Evolutionary conservation across 331 rosid genomes (phyloP), one percentile per base, ranked within the genome.

Genomic region (Rhamnella rubrinervis): DNA sequence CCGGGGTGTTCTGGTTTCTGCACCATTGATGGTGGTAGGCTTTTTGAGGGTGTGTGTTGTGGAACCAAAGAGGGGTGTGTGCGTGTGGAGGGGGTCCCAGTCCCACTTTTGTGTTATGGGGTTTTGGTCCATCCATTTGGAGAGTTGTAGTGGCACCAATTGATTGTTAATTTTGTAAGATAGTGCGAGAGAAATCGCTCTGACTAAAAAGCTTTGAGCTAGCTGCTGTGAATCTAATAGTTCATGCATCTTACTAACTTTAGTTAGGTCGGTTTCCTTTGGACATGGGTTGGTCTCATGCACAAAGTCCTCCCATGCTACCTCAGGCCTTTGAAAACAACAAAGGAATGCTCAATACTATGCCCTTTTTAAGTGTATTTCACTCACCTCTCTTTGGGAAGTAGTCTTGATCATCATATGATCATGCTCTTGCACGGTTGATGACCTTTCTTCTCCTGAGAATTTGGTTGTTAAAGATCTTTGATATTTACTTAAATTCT

Each of bases 11-110:
- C 13, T 44, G 49, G 49, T 51, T 37, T 59, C 4, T 50, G 79
- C 72, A 80, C 96, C 93, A 65, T 82, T 31, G 87, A 90, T 78
- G 85, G 93, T 87, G 92, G 74, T 69, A 65, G 62, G 50, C 56
- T 79, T 47, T 61, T 26, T 1, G 31, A 26, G 75, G 67, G 62
- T 79, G 41, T 14, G 66, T 17, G 68, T 59, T 61, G 64, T 53
- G 20, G 67, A 41, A 17, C 64, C 68, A 41, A 0, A 70, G 4
- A 31, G 35, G 35, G 5, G 35, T 26, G 31, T 2, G 23, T 2
- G 31, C 2, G 35, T 31, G 35, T 4, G 5, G 35, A 6, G 35
- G 35, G 35, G 35, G 35, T 31, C 35, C 35, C 35, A 31, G 35
- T 31, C 35, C 35, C 35, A 31, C 35, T 31, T 31, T 31, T 31